Evolutionary conservation across 345 rosid genomes (phyloP), one percentile per base, ranked within the genome.

Genomic region (Euphorbia tirucalli): DNA sequence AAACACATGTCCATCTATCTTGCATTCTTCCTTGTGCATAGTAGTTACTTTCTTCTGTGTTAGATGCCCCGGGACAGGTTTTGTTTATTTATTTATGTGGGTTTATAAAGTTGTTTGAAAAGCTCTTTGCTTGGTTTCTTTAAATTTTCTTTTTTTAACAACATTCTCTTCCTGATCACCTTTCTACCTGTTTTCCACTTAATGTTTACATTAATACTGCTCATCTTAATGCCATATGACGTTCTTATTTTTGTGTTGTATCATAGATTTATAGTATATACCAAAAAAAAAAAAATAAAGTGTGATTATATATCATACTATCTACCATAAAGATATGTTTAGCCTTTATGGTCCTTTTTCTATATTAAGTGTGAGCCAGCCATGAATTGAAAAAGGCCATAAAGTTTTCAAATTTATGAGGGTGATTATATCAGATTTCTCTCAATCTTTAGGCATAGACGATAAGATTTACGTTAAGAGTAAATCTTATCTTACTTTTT

Each of bases 361-460:
- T 21, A 35, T 69, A 15, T 59, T n/a, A 46, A 48, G 67, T n/a
- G 59, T 55, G 27, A 62, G 44, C 41, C 28, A 43, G 56, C 16
- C 30, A 0, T 39, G n/a, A 65, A 28, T 27, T 67, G 65, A 28
- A 35, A 65, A 19, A 21, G 31, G 56, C 16, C 69, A 13, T n/a
- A 10, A 63, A 63, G 75, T 39, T 72, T 21, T 52, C n/a, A 65
- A 57, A 22, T 19, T 43, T 16, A 41, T 57, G 63, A 25, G 1
- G 30, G 9, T 43, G 57, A 56, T 65, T 43, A n/a, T 41, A 41
- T 65, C 15, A 18, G 14, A 65, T 30, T 24, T 52, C 60, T 58
- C 61, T 66, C 71, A 27, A 37, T 43, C 11, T 56, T 64, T 65
- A 41, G 64, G 56, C 21, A 41, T 72, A 56, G 70, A 30, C 63